These are phyloP conservation scores for Whalleya microplaca DNA, from an alignment of 2,329 filamentous ascomycete genomes.

Conservation along the genomic window DNA sequence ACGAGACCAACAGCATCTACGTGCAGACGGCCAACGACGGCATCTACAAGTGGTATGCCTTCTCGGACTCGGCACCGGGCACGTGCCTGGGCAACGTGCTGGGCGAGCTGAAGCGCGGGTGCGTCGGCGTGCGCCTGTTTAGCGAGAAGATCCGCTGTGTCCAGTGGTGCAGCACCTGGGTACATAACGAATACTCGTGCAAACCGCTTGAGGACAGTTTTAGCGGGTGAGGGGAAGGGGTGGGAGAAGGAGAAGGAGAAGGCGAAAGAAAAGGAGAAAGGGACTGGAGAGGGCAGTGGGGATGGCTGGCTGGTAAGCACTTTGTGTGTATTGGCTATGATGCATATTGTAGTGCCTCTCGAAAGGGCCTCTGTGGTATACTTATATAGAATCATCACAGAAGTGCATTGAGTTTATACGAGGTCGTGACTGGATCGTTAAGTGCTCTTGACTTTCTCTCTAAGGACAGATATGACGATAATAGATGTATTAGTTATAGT, in stretches of 20 bases:
- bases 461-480: too few relatives aligned
- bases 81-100: slow-evolving; percentile 21
- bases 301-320: too few relatives aligned
- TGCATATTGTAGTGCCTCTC: too few relatives aligned
- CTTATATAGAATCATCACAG: too few relatives aligned
- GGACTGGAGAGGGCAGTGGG: neutral
- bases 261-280: neutral
- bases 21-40: slow-evolving; percentile 24
- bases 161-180: slow-evolving; percentile 23
- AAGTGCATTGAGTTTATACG: too few relatives aligned
- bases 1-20: slow-evolving; percentile 24
- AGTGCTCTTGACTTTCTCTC: too few relatives aligned
- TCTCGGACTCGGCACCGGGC: slow-evolving; percentile 8
- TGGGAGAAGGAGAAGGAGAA: neutral
- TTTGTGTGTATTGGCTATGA: too few relatives aligned
- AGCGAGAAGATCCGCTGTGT: slow-evolving; percentile 18
- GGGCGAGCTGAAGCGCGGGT: slow-evolving; percentile 15
- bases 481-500: too few relatives aligned
- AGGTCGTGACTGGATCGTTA: too few relatives aligned
- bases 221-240: neutral
- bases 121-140: slow-evolving; percentile 11
- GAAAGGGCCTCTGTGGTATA: too few relatives aligned
- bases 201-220: slow-evolving; percentile 10
- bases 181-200: slow-evolving; percentile 16
- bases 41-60: slow-evolving; percentile 28